Percentiles rank a stretch among this genome's conserved stretches.
Evolutionary conservation across 2,329 filamentous ascomycete genomes (phyloP).

Genomic region (Penicillium brasilianum): DNA sequence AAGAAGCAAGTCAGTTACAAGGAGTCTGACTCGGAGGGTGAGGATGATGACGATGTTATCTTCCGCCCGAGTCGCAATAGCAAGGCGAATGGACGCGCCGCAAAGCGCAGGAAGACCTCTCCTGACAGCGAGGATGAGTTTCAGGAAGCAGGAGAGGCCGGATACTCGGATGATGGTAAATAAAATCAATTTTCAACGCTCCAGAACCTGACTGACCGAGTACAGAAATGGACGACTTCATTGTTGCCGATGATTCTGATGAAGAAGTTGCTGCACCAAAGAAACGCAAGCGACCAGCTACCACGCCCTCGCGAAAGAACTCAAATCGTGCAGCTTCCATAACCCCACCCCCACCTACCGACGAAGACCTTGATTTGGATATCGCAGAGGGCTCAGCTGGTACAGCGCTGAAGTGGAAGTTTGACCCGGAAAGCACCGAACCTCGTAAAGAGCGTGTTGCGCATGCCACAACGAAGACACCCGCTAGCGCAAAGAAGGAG

Average conservation of each 20-base stretch:
- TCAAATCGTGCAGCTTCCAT: conserved; percentile 41
- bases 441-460: conserved; percentile 55
- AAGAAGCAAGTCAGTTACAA: conserved; percentile 71
- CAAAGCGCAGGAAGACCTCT: conserved; percentile 67
- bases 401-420: conserved; percentile 82
- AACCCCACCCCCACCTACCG: conserved; percentile 58
- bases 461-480: conserved; percentile 41
- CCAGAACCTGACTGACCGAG: conserved; percentile 13
- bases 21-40: conserved; percentile 78
- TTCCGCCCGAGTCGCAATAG: conserved; percentile 62
- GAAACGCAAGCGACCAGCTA: conserved; percentile 72
- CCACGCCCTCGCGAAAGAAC: conserved; percentile 49
- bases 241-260: conserved; percentile 86
- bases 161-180: conserved; percentile 56
- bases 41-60: conserved; percentile 72
- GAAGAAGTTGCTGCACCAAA: conserved; percentile 65
- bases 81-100: conserved; percentile 49
- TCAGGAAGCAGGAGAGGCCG: conserved; percentile 60
- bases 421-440: conserved; percentile 65
- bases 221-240: conserved; percentile 81
- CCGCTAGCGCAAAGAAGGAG: conserved; percentile 50
- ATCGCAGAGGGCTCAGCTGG: conserved; percentile 63
- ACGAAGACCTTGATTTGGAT: conserved; percentile 62
- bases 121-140: conserved; percentile 73
- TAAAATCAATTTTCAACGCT: conserved; percentile 5